Evolutionary conservation across 352 stramenopile genomes (phyloP), one percentile per base, ranked within the genome.

Genomic region (Globisporangium nodosum): DNA sequence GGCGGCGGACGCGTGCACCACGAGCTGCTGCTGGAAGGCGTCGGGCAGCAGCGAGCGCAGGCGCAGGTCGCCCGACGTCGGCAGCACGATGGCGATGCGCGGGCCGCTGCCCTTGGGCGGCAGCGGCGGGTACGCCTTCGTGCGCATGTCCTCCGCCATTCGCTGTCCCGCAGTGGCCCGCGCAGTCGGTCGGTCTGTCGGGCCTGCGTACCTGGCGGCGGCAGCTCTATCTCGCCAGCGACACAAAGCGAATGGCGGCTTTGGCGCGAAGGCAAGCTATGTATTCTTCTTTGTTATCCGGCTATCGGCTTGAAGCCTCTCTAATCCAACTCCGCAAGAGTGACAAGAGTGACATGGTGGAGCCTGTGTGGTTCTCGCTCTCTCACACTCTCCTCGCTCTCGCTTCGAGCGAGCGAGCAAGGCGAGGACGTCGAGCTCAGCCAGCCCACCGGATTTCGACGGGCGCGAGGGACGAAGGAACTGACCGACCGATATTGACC

Each of bases 101-200:
- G 71, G 52, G 3, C 69, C 60, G 15, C 13, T 37, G 45, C 66
- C 65, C 16, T 60, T 65, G 4, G 74, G 50, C 55, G 78, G 81
- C 52, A 90, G 60, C 54, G 70, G 57, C 60, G 81, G 81, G 68
- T 88, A 92, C 60, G 52, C 50, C 59, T 87, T 88, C 35, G 73
- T 73, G 64, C 79, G 75, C 69, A 85, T 80, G 66, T 86, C 65
- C 67, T 74, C 58, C 35, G 35, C 52, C 60, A 61, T 66, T 27
- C 24, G 24, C 24, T 27, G 24, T 27, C 24, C 24, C 24, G 24
- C 24, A 27, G 24, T 27, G 24, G 24, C 24, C 24, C 24, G 24
- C 24, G 24, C 24, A 3, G 40, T 46, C n/a, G 13, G 3, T 16
- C n/a, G 13, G 33, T 18, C 40, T 46, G 5, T 16, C 40, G 13